Evolutionary conservation across 2,329 filamentous ascomycete species (phyloP).

Genomic region (Mycosphaerella arachidis): DNA sequence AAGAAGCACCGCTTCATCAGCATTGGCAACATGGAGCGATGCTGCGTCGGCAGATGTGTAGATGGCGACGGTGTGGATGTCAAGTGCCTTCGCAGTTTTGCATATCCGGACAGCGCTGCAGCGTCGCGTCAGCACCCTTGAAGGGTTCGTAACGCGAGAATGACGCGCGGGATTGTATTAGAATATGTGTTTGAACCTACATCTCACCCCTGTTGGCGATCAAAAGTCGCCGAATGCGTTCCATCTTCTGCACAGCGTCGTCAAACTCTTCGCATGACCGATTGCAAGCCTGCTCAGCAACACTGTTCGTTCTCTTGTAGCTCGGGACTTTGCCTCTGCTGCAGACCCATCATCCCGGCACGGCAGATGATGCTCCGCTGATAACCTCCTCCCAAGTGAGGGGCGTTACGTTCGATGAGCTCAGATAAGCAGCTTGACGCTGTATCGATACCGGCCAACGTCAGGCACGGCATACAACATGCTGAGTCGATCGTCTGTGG

Average conservation of each 20-base stretch:
- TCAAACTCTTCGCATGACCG: neutral
- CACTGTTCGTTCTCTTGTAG: neutral
- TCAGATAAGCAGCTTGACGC: slow-evolving; percentile 3
- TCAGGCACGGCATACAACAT: neutral
- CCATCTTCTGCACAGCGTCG: neutral
- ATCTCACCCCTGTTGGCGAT: slow-evolving; percentile 60
- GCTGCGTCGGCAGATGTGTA: slow-evolving; percentile 54
- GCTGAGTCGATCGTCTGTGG: neutral
- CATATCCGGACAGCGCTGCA: slow-evolving; percentile 43
- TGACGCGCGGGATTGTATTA: too few species aligned
- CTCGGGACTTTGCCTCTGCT: neutral
- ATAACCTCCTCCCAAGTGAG: slow-evolving; percentile 13
- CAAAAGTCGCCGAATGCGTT: slow-evolving; percentile 36
- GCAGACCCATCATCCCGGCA: neutral
- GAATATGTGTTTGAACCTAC: too few species aligned
- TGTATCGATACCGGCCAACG: neutral
- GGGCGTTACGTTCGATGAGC: slow-evolving; percentile 1
- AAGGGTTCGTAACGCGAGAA: neutral
- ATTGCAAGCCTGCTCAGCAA: neutral
- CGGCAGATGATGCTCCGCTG: slow-evolving; percentile 9
- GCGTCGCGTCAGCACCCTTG: slow-evolving; percentile 1
- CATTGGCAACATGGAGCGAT: slow-evolving; percentile 51
- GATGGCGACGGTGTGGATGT: slow-evolving; percentile 52
- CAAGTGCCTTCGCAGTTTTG: slow-evolving; percentile 47
- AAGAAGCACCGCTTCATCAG: slow-evolving; percentile 52